Evolutionary conservation across 2,329 filamentous ascomycete species (phyloP), one percentile per base, ranked within the genome.

Genomic region (Cladobotryum mycophilum): DNA sequence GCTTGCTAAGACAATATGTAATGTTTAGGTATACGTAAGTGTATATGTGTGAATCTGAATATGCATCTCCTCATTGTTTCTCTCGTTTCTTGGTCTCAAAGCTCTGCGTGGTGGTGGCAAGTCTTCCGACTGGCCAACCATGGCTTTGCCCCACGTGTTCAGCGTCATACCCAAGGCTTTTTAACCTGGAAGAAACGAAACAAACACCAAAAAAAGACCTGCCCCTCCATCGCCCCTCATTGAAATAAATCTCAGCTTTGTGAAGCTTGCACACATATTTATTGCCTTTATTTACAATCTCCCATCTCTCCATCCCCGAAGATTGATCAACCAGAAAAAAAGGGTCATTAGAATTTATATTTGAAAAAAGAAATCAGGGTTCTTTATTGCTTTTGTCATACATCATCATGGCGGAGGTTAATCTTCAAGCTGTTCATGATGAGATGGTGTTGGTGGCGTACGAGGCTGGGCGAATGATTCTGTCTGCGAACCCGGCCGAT

Each of bases 401-500:
- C 17, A 30, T 25, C 34, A 36, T 35, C 17, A 84, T 83, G 81
- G 68, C 75, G 13, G 70, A 75, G 25, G 67, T 84, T 57, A 74
- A 86, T 61, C 71, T 85, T 47, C 73, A 82, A 61, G 75, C 78
- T 47, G 74, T 86, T 55, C 82, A 80, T 58, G 79, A 85, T 66
- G 76, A 76, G 46, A 71, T 86, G 55, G 67, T 85, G 59, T 64
- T 69, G 46, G 69, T 85, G 51, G 83, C 82, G 62, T 76, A 79
- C 55, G 77, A 80, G 66, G 83, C 83, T n/a, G 83, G 83, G 57
- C 66, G 70, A 51, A 84, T 82, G 78, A 85, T 86, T 57, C 66
- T 81, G 47, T 70, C 72, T 2, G 82, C 83, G 34, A 81, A 82
- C 56, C 81, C 81, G 1, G 75, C 75, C 41, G 74, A 78, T 57